Percentiles rank a stretch among this genome's conserved stretches.
These are phyloP conservation scores for Trichoderma asperellum DNA, from an alignment of 2,329 filamentous ascomycete genomes.

Conservation along the genomic window DNA sequence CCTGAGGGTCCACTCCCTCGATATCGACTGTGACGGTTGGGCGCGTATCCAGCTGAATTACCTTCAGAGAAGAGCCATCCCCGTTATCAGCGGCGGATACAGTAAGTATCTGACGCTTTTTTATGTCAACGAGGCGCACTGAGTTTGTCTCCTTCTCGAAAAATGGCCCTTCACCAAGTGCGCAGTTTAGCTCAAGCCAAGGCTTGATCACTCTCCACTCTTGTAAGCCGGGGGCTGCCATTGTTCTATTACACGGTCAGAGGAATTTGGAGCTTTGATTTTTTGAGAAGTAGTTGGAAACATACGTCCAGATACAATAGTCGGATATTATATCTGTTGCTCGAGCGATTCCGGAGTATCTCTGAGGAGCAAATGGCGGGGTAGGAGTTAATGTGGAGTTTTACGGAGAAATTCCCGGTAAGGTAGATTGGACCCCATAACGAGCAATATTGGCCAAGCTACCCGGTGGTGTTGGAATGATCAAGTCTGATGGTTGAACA, in stretches of 20 bases:
- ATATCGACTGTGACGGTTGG: constrained; percentile 79
- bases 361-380: constrained; percentile 27
- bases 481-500: background rate
- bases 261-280: background rate
- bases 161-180: constrained; percentile 74
- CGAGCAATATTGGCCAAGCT: background rate
- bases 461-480: background rate
- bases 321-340: background rate
- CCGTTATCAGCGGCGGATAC: constrained; percentile 68
- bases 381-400: constrained; percentile 25
- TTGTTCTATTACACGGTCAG: background rate
- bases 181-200: constrained; percentile 65
- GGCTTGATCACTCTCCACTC: constrained; percentile 57
- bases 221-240: constrained; percentile 40
- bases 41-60: constrained; percentile 58
- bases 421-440: background rate
- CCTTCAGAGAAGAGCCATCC: constrained; percentile 67
- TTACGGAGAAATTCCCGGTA: constrained; percentile 17
- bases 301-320: background rate
- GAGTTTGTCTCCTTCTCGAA: constrained; percentile 68
- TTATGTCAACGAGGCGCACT: constrained; percentile 83
- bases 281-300: background rate
- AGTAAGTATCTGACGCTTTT: constrained; percentile 72
- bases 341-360: constrained; percentile 10
- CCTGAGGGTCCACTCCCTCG: constrained; percentile 60